These are phyloP conservation scores for Hygrophorus russula DNA, from an alignment of 768 basidiomycete species.

Conservation along the genomic window DNA sequence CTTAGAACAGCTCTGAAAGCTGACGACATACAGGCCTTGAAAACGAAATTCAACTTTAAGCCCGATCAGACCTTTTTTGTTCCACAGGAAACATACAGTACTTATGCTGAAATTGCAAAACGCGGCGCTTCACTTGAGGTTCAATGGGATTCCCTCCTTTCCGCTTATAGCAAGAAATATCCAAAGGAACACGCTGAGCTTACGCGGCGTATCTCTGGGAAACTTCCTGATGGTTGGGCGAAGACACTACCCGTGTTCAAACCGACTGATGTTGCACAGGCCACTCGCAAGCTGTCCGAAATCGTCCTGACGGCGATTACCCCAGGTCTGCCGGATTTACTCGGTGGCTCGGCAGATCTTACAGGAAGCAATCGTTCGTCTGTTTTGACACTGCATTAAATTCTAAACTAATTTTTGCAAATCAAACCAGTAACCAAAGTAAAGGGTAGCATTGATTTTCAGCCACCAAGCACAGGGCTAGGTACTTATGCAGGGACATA, in stretches of 20 bases:
- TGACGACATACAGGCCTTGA: slow-evolving; percentile 78
- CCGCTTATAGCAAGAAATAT: slow-evolving; percentile 64
- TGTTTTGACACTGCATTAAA: neutral
- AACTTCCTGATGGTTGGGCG: slow-evolving; percentile 84
- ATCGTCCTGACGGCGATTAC: slow-evolving; percentile 63
- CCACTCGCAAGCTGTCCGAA: slow-evolving; percentile 89
- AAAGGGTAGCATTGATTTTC: slow-evolving; percentile 82
- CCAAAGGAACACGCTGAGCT: slow-evolving; percentile 82
- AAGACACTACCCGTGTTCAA: slow-evolving; percentile 77
- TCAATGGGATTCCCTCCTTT: slow-evolving; percentile 63
- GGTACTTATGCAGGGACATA: slow-evolving; percentile 83
- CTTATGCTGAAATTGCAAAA: slow-evolving; percentile 55
- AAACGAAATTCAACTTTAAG: slow-evolving; percentile 77
- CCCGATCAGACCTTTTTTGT: slow-evolving; percentile 70
- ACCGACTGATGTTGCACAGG: slow-evolving; percentile 71
- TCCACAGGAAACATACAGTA: slow-evolving; percentile 57
- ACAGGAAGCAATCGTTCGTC: slow-evolving; percentile 71
- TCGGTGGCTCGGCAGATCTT: slow-evolving; percentile 86
- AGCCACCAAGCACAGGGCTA: slow-evolving; percentile 74
- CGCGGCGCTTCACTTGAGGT: slow-evolving; percentile 66
- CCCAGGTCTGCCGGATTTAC: slow-evolving; percentile 68
- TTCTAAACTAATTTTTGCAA: neutral
- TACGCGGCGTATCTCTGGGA: slow-evolving; percentile 70
- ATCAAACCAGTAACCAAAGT: slow-evolving; percentile 52
- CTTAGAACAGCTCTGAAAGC: slow-evolving; percentile 66